Evolutionary conservation across 352 stramenopile genomes (phyloP).

Genomic region (Phytophthora melonis): DNA sequence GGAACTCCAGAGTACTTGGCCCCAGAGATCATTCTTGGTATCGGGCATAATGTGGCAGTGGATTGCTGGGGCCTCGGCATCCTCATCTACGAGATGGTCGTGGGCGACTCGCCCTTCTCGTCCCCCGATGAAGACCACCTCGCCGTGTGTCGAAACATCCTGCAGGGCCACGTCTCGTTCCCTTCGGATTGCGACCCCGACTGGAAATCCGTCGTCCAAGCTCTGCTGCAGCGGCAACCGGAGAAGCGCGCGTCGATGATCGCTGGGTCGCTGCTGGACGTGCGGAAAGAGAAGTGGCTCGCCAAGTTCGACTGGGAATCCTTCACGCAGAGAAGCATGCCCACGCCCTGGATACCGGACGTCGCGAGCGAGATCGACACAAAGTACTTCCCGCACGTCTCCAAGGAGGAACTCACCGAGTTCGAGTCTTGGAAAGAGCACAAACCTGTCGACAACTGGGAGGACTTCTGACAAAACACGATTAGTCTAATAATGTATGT

Average conservation of each 20-base stretch:
- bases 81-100: constrained; percentile 97
- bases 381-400: constrained; percentile 50
- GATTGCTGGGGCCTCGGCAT: constrained; percentile 97
- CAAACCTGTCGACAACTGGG: constrained; percentile 45
- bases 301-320: constrained; percentile 55
- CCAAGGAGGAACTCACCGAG: constrained; percentile 41
- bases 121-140: constrained; percentile 93
- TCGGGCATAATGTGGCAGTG: constrained; percentile 85
- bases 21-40: constrained; percentile 89
- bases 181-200: constrained; percentile 54
- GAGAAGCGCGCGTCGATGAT: constrained; percentile 53
- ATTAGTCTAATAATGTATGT: constrained; percentile 33
- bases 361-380: constrained; percentile 48
- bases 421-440: constrained; percentile 49
- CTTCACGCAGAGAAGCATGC: constrained; percentile 40
- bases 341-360: constrained; percentile 56
- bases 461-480: constrained; percentile 40
- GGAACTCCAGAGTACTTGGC: constrained; percentile 86
- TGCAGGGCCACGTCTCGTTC: constrained; percentile 93
- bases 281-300: constrained; percentile 51
- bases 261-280: constrained; percentile 31
- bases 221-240: constrained; percentile 54
- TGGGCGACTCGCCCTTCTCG: constrained; percentile 95
- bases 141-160: constrained; percentile 95
- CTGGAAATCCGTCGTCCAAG: constrained; percentile 53